Percentiles rank a stretch among this genome's conserved stretches.
These are phyloP conservation scores for Quercus lobata DNA, from an alignment of 331 rosid genomes.

Conservation along the genomic window DNA sequence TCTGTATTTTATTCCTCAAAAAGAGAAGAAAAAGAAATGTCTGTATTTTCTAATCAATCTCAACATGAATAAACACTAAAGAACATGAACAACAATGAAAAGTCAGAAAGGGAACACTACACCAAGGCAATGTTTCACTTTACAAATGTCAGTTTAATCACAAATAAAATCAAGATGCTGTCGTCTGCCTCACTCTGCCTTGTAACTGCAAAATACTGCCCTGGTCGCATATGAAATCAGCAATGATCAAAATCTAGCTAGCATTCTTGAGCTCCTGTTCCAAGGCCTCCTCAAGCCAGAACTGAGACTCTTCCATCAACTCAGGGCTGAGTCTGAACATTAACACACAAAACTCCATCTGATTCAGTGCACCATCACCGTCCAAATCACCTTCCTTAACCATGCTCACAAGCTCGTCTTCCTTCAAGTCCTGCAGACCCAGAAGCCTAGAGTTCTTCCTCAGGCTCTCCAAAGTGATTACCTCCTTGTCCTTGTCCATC, in stretches of 20 bases:
- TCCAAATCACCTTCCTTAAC: constrained; percentile 72
- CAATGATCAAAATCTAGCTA: not conserved
- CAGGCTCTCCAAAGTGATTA: constrained; percentile 68
- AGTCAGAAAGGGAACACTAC: not conserved
- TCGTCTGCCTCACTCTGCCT: not conserved
- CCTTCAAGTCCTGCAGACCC: constrained; percentile 60
- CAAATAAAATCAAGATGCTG: not conserved
- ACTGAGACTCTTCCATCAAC: constrained; percentile 64
- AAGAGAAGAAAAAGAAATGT: not conserved
- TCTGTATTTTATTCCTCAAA: not conserved
- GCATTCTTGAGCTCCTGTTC: constrained; percentile 12
- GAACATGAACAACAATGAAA: not conserved
- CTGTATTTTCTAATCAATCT: not conserved
- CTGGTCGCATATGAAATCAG: not conserved
- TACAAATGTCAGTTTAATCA: not conserved
- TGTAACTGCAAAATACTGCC: not conserved
- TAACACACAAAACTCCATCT: constrained; percentile 90
- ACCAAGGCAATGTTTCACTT: not conserved
- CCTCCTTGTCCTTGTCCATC: constrained; percentile 68
- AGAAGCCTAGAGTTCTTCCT: constrained; percentile 49
- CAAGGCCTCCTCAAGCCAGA: constrained; percentile 61
- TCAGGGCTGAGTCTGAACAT: constrained; percentile 89
- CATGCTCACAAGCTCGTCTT: constrained; percentile 73
- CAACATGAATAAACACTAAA: not conserved
- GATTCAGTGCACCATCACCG: constrained; percentile 66